Percentiles rank a stretch among this genome's conserved stretches.
Conservation (phyloP, 225 moss, liverwort and hornwort genomes). For the Climacium dendroides region DNA sequence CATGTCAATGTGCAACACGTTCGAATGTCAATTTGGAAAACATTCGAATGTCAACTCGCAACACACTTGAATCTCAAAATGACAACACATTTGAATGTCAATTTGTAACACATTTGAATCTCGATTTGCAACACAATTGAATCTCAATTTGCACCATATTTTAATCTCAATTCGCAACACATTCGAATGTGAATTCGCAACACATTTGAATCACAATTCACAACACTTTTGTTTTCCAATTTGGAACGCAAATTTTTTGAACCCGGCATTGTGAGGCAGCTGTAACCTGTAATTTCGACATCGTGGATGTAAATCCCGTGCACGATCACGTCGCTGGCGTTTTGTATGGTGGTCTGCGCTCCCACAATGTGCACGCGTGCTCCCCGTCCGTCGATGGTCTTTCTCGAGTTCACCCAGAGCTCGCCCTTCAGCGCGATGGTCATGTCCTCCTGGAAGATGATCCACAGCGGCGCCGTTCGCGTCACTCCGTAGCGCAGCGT, state of each 20-base stretch:
- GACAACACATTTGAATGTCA: not conserved
- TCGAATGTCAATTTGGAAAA: not conserved
- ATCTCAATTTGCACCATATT: not conserved
- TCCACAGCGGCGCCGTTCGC: conserved; percentile 23
- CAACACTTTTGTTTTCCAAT: not conserved
- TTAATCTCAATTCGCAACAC: not conserved
- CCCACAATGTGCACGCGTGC: conserved; percentile 14
- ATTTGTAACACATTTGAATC: not conserved
- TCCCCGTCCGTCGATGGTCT: conserved; percentile 39
- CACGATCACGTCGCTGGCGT: conserved; percentile 16
- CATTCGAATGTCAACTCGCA: not conserved
- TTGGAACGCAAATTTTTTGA: not conserved
- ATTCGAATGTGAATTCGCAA: not conserved
- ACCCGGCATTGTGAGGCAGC: not conserved
- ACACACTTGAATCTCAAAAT: not conserved
- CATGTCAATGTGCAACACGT: not conserved
- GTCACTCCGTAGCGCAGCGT: conserved; percentile 28
- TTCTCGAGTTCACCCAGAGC: conserved; percentile 15
- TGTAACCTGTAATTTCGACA: not conserved
- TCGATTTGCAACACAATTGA: not conserved
- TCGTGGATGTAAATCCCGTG: conserved; percentile 28
- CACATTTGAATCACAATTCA: not conserved
- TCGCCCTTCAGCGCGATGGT: conserved; percentile 5
- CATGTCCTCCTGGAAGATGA: conserved; percentile 13
- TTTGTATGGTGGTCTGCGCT: conserved; percentile 11